A percentile compares a stretch with the other conserved stretches of the same genome.
Evolutionary conservation across 345 rosid species (phyloP).

Genomic region (Combretum micranthum): DNA sequence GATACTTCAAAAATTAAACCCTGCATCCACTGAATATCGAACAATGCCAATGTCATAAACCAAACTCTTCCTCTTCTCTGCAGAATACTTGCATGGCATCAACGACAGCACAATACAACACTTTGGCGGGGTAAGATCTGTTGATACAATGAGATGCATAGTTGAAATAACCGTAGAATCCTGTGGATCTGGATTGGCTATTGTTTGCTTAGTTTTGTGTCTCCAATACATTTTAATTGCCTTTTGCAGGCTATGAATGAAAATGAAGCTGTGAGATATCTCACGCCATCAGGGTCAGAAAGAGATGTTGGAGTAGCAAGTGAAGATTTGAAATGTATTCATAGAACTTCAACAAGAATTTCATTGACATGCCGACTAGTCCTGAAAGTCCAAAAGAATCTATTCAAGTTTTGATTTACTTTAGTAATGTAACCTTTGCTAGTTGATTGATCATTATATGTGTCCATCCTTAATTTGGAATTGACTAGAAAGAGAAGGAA

Average conservation of each 20-base stretch:
- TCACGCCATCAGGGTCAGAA: conserved; percentile 5
- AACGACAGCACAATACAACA: conserved; percentile 42
- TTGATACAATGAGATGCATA: too few relatives aligned
- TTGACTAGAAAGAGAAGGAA: neutral
- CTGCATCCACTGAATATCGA: neutral
- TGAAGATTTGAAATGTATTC: conserved; percentile 25
- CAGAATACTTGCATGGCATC: conserved; percentile 85
- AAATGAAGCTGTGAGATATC: conserved; percentile 21
- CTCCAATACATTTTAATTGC: neutral
- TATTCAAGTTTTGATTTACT: conserved; percentile 48
- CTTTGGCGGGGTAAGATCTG: conserved; percentile 35
- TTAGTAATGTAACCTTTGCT: too few relatives aligned
- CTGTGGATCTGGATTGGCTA: neutral
- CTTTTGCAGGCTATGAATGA: conserved; percentile 41
- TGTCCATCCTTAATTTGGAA: too few relatives aligned
- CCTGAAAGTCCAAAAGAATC: conserved; percentile 64
- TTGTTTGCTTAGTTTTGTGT: neutral
- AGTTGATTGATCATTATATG: too few relatives aligned
- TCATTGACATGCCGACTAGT: conserved; percentile 75
- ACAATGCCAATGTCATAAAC: neutral
- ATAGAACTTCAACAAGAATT: conserved; percentile 41
- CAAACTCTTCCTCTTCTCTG: conserved; percentile 8
- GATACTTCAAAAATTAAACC: neutral
- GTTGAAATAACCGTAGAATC: neutral
- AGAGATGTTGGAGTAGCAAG: conserved; percentile 18